Evolutionary conservation across 805 yeast genomes (phyloP), one percentile per base, ranked within the genome.

Genomic region (Candida jianshihensis): DNA sequence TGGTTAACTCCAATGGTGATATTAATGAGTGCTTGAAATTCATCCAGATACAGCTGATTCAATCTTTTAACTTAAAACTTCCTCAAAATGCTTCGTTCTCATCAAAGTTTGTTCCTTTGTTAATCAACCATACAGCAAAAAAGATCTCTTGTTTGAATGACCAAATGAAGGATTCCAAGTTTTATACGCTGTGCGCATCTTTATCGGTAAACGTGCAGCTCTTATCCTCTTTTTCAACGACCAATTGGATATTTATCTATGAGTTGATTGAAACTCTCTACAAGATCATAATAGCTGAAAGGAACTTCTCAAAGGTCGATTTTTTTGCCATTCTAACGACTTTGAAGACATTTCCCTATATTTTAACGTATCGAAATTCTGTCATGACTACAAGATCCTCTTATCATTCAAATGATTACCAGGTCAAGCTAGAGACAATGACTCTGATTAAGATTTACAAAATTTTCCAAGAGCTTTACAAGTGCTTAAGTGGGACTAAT

Each of bases 181-280:
- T 49, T 1, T 49, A 41, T 28, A 25, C 46, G 10, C 10, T 51
- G 2, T 46, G 49, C 18, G 46, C 49, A 17, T 36, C 43, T 3
- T 33, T 48, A 2, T 49, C 54, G 2, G 34, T 40, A 6, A 49
- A 48, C 30, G 33, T 49, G 24, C 45, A 46, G 10, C 7, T 37
- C 11, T 17, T 44, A 7, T 16, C 24, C 4, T 25, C 14, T 3
- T 28, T 17, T 13, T 34, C 37, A 15, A 31, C 51, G 8, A 43
- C 47, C 5, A 44, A 47, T 16, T 49, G 53, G 51, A 36, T 46
- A 2, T 26, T 44, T 3, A 36, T 44, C 6, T 25, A 39, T 12
- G 49, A 44, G 18, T 27, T 48, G 3, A 37, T 42, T 1, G 34
- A 35, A 5, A 32, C 41, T 13, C 19, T 51, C 4, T 10, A 24